A percentile compares a stretch with the other conserved stretches of the same genome.
Evolutionary conservation across 2,329 filamentous ascomycete species (phyloP).

Genomic region (Arthroderma uncinatum): DNA sequence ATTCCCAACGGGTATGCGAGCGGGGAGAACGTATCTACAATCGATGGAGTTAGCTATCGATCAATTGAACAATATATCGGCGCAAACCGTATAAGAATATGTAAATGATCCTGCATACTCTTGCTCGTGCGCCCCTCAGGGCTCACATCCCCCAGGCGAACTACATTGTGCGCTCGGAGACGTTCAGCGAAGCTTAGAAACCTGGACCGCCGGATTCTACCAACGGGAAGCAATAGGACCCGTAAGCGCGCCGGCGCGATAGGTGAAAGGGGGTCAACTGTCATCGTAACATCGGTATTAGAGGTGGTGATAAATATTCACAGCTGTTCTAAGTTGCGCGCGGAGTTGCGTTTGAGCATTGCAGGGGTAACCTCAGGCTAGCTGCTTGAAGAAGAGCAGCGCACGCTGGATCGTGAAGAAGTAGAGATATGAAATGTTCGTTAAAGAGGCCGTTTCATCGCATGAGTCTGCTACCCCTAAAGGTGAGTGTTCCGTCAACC

Average conservation of each 20-base stretch:
- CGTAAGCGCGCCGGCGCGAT: slow-evolving; percentile 84
- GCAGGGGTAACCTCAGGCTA: neutral
- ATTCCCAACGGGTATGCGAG: slow-evolving; percentile 74
- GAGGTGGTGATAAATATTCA: neutral
- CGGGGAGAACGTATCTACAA: slow-evolving; percentile 81
- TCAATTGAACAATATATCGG: slow-evolving; percentile 12
- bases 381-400: too few species aligned
- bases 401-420: too few species aligned
- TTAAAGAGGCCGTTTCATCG: neutral
- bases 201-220: slow-evolving; percentile 68
- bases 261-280: slow-evolving; percentile 77
- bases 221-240: slow-evolving; percentile 75
- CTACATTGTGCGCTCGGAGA: slow-evolving; percentile 66
- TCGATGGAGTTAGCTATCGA: slow-evolving; percentile 6
- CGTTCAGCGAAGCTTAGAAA: slow-evolving; percentile 70
- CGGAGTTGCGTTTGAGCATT: neutral
- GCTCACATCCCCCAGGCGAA: slow-evolving; percentile 75
- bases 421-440: neutral
- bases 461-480: neutral
- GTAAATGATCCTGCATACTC: slow-evolving; percentile 49
- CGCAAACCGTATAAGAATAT: neutral
- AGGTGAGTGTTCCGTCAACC: too few species aligned
- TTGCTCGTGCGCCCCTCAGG: slow-evolving; percentile 73
- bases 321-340: neutral
- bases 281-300: slow-evolving; percentile 54